Conservation (phyloP, 2,329 filamentous ascomycete genomes). For the Trichothecium roseum region DNA sequence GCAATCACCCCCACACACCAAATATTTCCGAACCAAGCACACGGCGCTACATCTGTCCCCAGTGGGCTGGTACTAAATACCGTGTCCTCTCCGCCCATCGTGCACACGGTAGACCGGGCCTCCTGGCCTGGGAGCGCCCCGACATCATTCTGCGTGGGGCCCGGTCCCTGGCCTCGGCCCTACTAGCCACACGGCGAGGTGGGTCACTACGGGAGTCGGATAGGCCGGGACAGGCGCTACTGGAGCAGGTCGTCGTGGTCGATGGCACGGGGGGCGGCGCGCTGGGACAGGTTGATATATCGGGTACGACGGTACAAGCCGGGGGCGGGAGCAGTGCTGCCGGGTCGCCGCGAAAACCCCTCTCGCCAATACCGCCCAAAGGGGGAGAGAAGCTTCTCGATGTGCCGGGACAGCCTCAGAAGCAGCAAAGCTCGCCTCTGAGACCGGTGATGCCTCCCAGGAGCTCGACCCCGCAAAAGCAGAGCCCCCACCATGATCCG, state of each 20-base stretch:
- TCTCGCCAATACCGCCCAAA: neutral
- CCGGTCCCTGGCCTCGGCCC: slow-evolving; percentile 26
- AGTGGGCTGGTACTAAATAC: slow-evolving; percentile 35
- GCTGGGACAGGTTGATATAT: slow-evolving; percentile 11
- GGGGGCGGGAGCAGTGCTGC: slow-evolving; percentile 2
- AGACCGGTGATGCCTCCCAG: too few species aligned
- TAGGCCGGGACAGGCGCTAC: slow-evolving; percentile 14
- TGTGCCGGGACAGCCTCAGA: neutral
- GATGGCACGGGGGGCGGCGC: slow-evolving; percentile 5
- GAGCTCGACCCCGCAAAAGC: too few species aligned
- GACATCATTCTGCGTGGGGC: slow-evolving; percentile 32
- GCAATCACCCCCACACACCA: too few species aligned
- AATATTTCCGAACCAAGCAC: too few species aligned
- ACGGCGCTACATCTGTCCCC: slow-evolving; percentile 38
- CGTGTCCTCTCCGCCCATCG: slow-evolving; percentile 30
- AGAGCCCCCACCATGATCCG: too few species aligned
- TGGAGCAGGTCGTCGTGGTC: slow-evolving; percentile 23
- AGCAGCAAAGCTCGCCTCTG: neutral
- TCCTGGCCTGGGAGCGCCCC: slow-evolving; percentile 38
- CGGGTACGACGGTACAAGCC: slow-evolving; percentile 13
- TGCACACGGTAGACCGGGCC: slow-evolving; percentile 26
- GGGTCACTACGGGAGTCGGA: slow-evolving; percentile 22
- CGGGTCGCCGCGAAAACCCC: neutral
- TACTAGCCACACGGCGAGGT: slow-evolving; percentile 25
- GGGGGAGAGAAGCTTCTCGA: neutral